These are phyloP conservation scores for Fusarium proliferatum DNA, from an alignment of 2,329 filamentous ascomycete species.

Conservation along the genomic window DNA sequence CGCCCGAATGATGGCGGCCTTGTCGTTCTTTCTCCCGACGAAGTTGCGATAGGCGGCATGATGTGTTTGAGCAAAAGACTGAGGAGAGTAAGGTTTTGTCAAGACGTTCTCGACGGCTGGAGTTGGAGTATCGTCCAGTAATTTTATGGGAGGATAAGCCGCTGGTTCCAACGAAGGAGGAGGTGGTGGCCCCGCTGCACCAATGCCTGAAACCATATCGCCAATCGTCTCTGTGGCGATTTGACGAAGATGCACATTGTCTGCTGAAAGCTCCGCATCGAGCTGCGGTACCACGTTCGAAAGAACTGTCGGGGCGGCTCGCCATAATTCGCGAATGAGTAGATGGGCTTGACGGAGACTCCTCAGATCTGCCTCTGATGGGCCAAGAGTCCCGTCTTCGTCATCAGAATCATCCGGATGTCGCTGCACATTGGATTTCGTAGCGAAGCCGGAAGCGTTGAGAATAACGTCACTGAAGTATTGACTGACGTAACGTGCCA, in stretches of 20 bases:
- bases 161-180: constrained; percentile 79
- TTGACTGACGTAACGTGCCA: constrained; percentile 92
- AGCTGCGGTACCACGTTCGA: constrained; percentile 94
- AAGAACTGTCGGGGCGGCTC: constrained; percentile 86
- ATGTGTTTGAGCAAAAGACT: constrained; percentile 89
- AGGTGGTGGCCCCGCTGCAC: constrained; percentile 86
- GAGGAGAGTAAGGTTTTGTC: constrained; percentile 84
- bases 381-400: constrained; percentile 68
- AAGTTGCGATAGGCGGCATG: constrained; percentile 84
- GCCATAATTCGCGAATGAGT: constrained; percentile 91
- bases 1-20: constrained; percentile 81
- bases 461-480: constrained; percentile 98
- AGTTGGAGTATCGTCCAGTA: constrained; percentile 64
- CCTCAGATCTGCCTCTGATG: constrained; percentile 84
- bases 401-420: constrained; percentile 73
- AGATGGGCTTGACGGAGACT: constrained; percentile 91
- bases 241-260: constrained; percentile 86
- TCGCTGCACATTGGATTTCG: constrained; percentile 66
- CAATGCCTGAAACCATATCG: constrained; percentile 93
- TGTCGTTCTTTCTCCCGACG: constrained; percentile 86
- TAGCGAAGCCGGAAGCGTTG: constrained; percentile 76
- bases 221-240: constrained; percentile 94
- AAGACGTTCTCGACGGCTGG: constrained; percentile 70
- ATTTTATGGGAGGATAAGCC: constrained; percentile 81
- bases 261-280: constrained; percentile 89